A percentile compares a stretch with the other conserved stretches of the same genome.
Evolutionary conservation across 306 rosid species (phyloP).

Genomic region (Boehmeria nivea): DNA sequence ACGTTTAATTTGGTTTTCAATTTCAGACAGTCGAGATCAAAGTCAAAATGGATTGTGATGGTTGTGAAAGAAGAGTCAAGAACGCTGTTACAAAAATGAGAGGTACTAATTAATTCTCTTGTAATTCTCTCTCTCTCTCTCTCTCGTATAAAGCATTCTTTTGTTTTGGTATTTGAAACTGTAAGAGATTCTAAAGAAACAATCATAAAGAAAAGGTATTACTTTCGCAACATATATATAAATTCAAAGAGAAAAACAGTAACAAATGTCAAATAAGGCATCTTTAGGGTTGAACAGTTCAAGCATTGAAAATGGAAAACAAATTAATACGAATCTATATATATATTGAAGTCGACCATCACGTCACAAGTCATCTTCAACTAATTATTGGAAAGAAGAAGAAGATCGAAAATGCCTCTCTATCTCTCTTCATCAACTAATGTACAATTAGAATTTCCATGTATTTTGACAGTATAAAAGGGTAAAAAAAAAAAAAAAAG

Average conservation of each 20-base stretch:
- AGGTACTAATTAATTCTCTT: constrained; percentile 36
- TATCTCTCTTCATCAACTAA: no score
- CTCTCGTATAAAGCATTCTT: neutral
- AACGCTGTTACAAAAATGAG: constrained; percentile 61
- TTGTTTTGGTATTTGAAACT: constrained; percentile 9
- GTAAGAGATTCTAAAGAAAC: constrained; percentile 3
- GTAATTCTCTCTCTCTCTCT: constrained; percentile 5
- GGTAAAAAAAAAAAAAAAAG: no score
- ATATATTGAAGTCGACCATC: no score
- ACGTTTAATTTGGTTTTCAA: constrained; percentile 5
- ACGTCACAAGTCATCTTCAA: no score
- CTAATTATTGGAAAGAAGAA: no score
- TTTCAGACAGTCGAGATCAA: constrained; percentile 75
- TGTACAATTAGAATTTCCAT: no score
- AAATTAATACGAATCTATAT: no score
- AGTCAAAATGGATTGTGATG: constrained; percentile 92
- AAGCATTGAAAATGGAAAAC: no score
- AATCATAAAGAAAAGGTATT: neutral
- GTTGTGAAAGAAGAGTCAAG: constrained; percentile 80
- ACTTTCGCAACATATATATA: neutral
- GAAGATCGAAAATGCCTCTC: no score
- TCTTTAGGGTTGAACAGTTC: no score
- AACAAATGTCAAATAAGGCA: no score
- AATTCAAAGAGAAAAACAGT: neutral
- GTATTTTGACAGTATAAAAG: no score